Conservation (phyloP, 768 basidiomycete genomes). For the Mycena olivaceomarginata region DNA sequence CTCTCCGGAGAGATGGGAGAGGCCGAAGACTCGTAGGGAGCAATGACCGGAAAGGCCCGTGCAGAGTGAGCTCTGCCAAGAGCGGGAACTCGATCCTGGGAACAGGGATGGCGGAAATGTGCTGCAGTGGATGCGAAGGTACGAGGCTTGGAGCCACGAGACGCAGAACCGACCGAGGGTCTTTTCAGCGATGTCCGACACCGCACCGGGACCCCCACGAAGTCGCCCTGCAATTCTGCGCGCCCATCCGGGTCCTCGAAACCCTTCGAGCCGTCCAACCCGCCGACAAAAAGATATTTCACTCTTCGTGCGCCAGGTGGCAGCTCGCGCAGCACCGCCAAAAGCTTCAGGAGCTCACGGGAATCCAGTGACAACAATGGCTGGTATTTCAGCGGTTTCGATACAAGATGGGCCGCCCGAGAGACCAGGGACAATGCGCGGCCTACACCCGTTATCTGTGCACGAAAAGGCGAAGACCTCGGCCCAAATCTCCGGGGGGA, state of each 20-base stretch:
- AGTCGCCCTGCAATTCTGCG: background rate
- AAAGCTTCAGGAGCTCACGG: constrained; percentile 15
- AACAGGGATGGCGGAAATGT: constrained; percentile 2
- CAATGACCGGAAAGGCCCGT: constrained; percentile 20
- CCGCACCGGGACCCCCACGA: background rate
- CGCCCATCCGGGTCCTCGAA: background rate
- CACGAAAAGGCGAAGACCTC: constrained; percentile 24
- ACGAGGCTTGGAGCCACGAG: constrained; percentile 20
- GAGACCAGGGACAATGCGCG: constrained; percentile 12
- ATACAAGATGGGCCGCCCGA: constrained; percentile 6
- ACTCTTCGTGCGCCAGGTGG: constrained; percentile 22
- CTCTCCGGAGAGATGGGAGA: constrained; percentile 22
- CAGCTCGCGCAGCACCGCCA: constrained; percentile 3
- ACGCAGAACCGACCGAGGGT: constrained; percentile 10
- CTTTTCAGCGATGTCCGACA: background rate
- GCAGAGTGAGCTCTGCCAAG: constrained; percentile 23
- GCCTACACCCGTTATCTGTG: constrained; percentile 21
- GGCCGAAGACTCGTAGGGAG: background rate
- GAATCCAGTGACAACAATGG: constrained; percentile 6
- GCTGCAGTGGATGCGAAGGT: constrained; percentile 25
- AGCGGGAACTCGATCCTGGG: constrained; percentile 17
- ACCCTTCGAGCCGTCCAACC: constrained; percentile 9
- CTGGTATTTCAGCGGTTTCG: constrained; percentile 36
- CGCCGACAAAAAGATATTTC: constrained; percentile 27
- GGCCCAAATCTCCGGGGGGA: constrained; percentile 16